Evolutionary conservation across 1,139 yeast genomes (phyloP), one percentile per base, ranked within the genome.

Genomic region (Pichia terricola): DNA sequence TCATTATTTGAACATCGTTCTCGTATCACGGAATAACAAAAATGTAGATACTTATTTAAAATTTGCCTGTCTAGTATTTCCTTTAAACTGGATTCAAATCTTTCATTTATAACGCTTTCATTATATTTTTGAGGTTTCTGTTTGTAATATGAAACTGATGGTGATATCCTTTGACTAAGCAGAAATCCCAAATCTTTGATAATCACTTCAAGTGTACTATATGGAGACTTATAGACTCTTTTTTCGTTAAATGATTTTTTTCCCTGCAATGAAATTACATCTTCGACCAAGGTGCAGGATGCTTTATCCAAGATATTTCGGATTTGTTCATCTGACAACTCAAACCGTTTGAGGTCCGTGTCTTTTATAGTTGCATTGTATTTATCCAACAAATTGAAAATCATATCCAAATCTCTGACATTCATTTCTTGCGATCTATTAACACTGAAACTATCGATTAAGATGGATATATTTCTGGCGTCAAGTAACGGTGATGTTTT

Each of bases 1-100:
- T 62, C 64, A 35, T 58, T 55, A 16, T 40, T 30, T 1, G 36
- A 8, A 11, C 55, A 46, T 34, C 58, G 47, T 11, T 52, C 48
- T 36, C 53, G 56, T 10, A 62, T 57, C 38, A 51, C 43, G 26
- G 44, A 35, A 40, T 62, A 62, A 38, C 58, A 50, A 40, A 54
- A 54, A 22, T 49, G 48, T 32, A 59, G 45, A 40, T 56, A 60
- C 27, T 45, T 49, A 10, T 54, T 53, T n/a, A 55, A 40, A 8
- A 54, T 22, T 38, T 50, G 52, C 28, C 39, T 39, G 40, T 45
- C 46, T 6, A 47, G 22, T 4, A 50, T 27, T 32, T 44, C 45
- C 10, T 44, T 26, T 8, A 48, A 25, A 26, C 11, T 32, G 11
- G 10, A 28, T 11, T n/a, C 27, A 28, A 8, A n/a, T 9, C 30